phyloP scores from a whole-genome alignment of 169 alveolate species.

The Eimeria sp. region DNA sequence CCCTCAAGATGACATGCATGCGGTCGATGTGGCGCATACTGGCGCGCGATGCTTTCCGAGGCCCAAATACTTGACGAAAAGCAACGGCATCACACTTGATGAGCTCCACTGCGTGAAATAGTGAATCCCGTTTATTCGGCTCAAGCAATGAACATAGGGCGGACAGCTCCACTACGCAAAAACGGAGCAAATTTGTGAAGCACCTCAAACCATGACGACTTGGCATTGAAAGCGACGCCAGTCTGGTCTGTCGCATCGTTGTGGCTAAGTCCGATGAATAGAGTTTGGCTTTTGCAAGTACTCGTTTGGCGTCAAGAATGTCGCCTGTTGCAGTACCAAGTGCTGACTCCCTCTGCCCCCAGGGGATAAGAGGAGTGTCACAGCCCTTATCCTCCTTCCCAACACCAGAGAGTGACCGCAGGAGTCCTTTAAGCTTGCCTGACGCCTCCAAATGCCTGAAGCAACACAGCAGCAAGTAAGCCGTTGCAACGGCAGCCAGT shows the following conservation, averaged over 20 bases:
- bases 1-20: background rate
- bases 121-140: background rate
- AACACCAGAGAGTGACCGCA: background rate
- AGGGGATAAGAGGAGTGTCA: background rate
- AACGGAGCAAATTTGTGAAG: background rate
- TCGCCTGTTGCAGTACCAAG: background rate
- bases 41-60: background rate
- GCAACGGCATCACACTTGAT: background rate
- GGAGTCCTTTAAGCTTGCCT: too few relatives aligned
- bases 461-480: conserved; percentile 1
- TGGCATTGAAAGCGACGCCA: background rate
- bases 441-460: background rate
- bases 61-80: background rate
- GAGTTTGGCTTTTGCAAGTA: background rate
- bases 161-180: background rate
- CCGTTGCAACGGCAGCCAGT: background rate
- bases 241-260: background rate
- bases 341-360: background rate
- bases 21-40: background rate
- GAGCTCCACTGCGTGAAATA: background rate
- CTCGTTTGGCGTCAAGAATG: background rate
- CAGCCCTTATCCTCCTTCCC: background rate
- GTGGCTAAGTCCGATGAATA: background rate
- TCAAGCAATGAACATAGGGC: background rate
- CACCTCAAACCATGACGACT: background rate